Conservation (phyloP, 2,329 filamentous ascomycete species). For the Penicillium sp. region DNA sequence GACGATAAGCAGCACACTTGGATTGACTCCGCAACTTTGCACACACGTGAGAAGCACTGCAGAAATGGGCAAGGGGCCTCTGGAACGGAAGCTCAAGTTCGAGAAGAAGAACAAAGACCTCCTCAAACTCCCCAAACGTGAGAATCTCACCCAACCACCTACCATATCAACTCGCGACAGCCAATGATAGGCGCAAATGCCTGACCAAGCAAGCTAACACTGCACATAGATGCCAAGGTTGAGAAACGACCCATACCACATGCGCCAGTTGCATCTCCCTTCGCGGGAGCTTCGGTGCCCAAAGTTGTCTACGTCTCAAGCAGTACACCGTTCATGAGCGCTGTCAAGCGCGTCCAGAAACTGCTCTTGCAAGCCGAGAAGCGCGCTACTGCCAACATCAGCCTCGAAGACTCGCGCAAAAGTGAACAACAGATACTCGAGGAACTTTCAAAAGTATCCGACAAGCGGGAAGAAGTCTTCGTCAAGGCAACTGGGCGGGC, state of each 20-base stretch:
- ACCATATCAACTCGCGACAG: not conserved
- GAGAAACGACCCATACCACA: slow-evolving; percentile 61
- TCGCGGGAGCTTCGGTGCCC: slow-evolving; percentile 48
- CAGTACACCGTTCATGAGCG: slow-evolving; percentile 58
- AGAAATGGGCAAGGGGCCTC: slow-evolving; percentile 24
- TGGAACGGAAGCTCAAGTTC: slow-evolving; percentile 35
- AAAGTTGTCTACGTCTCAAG: slow-evolving; percentile 61
- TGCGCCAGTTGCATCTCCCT: slow-evolving; percentile 56
- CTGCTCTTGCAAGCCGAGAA: slow-evolving; percentile 56
- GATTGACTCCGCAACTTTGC: not conserved
- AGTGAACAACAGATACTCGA: slow-evolving; percentile 35
- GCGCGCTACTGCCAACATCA: slow-evolving; percentile 49
- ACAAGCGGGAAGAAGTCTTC: slow-evolving; percentile 53
- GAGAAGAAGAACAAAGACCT: slow-evolving; percentile 42
- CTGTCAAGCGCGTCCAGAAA: slow-evolving; percentile 60
- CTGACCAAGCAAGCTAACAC: not conserved
- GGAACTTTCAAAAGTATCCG: slow-evolving; percentile 33
- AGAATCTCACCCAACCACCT: not conserved
- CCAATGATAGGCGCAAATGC: not conserved
- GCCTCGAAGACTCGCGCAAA: slow-evolving; percentile 33
- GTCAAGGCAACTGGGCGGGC: slow-evolving; percentile 63
- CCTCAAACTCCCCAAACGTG: slow-evolving; percentile 40
- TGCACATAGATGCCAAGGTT: slow-evolving; percentile 47
- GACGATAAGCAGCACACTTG: slow-evolving; percentile 7
- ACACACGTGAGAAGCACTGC: not conserved